Base-by-base conservation (phyloP, 352 stramenopile genomes). In the Pythium myriotylum region DNA sequence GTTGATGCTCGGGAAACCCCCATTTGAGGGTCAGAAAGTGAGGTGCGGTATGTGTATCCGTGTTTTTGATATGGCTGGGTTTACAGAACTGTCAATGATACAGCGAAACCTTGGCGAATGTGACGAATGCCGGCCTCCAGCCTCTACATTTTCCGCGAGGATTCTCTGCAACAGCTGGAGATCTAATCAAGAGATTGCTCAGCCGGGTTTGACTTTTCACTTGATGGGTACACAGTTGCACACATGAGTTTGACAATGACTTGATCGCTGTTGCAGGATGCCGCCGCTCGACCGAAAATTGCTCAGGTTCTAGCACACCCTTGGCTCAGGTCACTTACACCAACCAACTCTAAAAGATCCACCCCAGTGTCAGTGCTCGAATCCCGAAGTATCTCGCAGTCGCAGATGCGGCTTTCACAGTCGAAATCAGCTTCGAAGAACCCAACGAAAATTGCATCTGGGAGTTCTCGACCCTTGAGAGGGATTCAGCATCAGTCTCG, bases 21-120 rank as follows among this genome's bases (percentile, higher is more conserved):
- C 85, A 3, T 94, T 91, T 57, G 78, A 94, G 78, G 83, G 83
- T 24, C 67, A 68, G 17, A 79, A 80, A 77, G 81, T 92, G 39
- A 89, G 80, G 82, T 89, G 65, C 20, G 56, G 22, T 22, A 41
- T 20, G 14, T 53, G 41, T 14, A 16, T 19, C 2, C n/a, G 7
- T 14, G 2, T 27, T 40, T 27, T 22, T n/a, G 19, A 16, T 17
- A 13, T n/a, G 13, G 2, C 20, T 22, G 35, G 4, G 41, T 12
- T 57, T 6, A 16, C 13, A 1, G 17, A 14, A 23, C 24, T 13
- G 23, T 35, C 19, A 26, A 19, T 22, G 20, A 35, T 24, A 19
- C 50, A 87, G 81, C 54, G 81, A 91, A 32, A 91, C 81, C 47
- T 63, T 91, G 2, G 70, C 80, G 22, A 91, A 91, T 59, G 76